Evolutionary conservation across 257 asterid species (phyloP).

Genomic region (Echium plantagineum): DNA sequence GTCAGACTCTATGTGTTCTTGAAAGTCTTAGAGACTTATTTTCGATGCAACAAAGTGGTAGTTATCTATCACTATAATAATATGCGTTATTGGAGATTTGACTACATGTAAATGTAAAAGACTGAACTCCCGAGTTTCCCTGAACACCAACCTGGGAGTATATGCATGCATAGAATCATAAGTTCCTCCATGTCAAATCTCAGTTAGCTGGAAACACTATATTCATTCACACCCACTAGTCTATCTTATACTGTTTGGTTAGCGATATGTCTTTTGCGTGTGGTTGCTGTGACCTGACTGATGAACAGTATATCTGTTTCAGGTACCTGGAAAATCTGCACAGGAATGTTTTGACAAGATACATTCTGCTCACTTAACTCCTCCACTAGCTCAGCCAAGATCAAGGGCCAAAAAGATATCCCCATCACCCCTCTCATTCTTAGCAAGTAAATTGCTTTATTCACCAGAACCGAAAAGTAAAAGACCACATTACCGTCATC

Average conservation of each 20-base stretch:
- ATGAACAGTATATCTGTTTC: constrained; percentile 13
- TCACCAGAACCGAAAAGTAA: constrained; percentile 30
- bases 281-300: not conserved
- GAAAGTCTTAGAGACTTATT: not conserved
- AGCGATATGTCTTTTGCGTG: not conserved
- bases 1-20: not conserved
- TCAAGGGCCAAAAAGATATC: constrained; percentile 33
- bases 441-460: constrained; percentile 49
- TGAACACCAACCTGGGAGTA: not conserved
- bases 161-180: not conserved
- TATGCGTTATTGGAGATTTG: not conserved
- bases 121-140: not conserved
- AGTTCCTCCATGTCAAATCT: not conserved
- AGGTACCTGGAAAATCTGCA: constrained; percentile 97
- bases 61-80: not conserved
- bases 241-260: not conserved
- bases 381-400: constrained; percentile 52
- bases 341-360: constrained; percentile 66
- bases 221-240: not conserved
- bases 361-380: constrained; percentile 63
- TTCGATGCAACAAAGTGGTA: not conserved
- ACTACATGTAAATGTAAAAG: not conserved
- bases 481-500: constrained; percentile 26
- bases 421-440: constrained; percentile 34
- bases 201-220: not conserved